Base-by-base conservation (phyloP, 345 rosid genomes). In the Stellera chamaejasme region DNA sequence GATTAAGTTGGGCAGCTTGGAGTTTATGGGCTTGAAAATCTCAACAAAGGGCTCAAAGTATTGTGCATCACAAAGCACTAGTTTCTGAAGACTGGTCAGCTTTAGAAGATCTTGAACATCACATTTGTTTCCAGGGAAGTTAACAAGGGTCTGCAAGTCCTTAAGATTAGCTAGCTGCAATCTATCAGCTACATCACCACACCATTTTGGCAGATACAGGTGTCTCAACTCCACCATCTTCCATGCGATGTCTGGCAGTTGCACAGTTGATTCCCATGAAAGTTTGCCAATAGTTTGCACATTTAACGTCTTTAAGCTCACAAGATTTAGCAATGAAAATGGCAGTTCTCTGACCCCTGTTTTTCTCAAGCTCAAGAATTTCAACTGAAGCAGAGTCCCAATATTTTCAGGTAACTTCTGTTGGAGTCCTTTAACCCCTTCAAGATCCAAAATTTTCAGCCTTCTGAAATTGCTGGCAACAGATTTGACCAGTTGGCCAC, bases 121-220 rank as follows among this genome's bases (percentile, higher is more conserved):
- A 26, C 41, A 19, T 10, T 15, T 15, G 28, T n/a, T 16, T 15
- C 28, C 12, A 51, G 58, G 36, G 10, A 58, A 58, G 32, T 52
- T 53, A 5, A 5, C 1, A 14, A 63, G 39, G 0, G 48, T 53
- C 62, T 52, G 64, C 32, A 63, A 2, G 10, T 49, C 52, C n/a
- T 54, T 28, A 16, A 69, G 27, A 53, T 67, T 70, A 13, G 13
- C 39, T 41, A 52, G 7, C 52, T 61, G 32, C n/a, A 69, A 36
- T 13, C 56, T 46, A n/a, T 50, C 0, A 13, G 61, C 48, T 42
- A 14, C 48, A 19, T 43, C 60, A 48, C 41, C 15, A 11, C 58
- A 59, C 2, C 0, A 2, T 0, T 15, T 1, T 0, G 64, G 60
- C 0, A 63, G 6, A 10, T 0, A 4, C 0, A 69, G 52, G 54